Conservation (phyloP, 2,329 filamentous ascomycete species). For the Colletotrichum noveboracense region DNA sequence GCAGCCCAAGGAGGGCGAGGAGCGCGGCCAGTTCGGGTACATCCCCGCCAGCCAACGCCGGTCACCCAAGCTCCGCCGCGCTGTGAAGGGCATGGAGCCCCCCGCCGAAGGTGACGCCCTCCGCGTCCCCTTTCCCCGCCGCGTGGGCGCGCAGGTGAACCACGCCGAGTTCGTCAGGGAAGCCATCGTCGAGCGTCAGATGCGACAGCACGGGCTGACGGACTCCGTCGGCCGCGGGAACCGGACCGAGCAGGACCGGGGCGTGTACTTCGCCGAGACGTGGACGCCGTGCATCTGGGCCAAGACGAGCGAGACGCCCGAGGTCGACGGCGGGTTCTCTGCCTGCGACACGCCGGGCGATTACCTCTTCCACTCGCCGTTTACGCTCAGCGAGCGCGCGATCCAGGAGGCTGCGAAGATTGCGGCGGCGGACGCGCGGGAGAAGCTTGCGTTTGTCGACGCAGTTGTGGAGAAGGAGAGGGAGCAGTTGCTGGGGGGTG, state of each 20-base stretch:
- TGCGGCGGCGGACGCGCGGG: not conserved
- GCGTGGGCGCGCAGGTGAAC: constrained; percentile 49
- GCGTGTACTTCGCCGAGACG: constrained; percentile 45
- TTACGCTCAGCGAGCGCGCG: constrained; percentile 46
- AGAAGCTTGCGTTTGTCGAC: not conserved
- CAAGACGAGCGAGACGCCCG: constrained; percentile 15
- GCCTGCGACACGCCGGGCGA: constrained; percentile 48
- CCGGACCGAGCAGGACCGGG: constrained; percentile 28
- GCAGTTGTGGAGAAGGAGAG: not conserved
- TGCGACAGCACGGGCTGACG: constrained; percentile 44
- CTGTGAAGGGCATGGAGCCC: not conserved
- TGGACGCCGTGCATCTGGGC: constrained; percentile 45
- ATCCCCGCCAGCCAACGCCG: not conserved
- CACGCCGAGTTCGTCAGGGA: constrained; percentile 45
- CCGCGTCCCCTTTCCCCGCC: constrained; percentile 36
- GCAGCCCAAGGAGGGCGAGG: not conserved
- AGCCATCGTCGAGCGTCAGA: constrained; percentile 52
- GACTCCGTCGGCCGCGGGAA: constrained; percentile 51
- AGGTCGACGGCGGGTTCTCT: not conserved
- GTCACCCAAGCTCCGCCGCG: not conserved
- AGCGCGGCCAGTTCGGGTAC: constrained; percentile 1
- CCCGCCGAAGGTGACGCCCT: constrained; percentile 27
- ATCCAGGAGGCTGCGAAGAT: constrained; percentile 15
- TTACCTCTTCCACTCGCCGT: constrained; percentile 58
- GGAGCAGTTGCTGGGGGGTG: not conserved